These are phyloP conservation scores for Arthrobotrys conoides DNA, from an alignment of 2,329 filamentous ascomycete genomes.

Conservation along the genomic window DNA sequence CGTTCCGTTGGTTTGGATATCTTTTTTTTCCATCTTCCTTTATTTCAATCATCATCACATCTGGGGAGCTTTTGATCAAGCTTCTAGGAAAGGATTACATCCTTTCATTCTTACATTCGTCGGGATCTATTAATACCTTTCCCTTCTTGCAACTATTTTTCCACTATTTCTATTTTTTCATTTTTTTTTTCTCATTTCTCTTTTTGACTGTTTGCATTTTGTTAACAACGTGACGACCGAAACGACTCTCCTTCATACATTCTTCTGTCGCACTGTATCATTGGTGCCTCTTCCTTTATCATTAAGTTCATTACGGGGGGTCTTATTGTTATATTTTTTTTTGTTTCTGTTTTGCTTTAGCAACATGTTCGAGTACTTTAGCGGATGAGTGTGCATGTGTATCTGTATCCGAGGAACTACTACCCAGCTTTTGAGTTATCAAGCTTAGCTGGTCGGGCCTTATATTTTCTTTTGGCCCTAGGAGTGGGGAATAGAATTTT, in stretches of 20 bases:
- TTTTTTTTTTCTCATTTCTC: constrained; percentile 5
- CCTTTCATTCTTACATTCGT: constrained; percentile 18
- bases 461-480: constrained; percentile 10
- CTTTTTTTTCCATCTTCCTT: constrained; percentile 12
- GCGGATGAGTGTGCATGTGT: constrained; percentile 42
- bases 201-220: constrained; percentile 8
- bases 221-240: constrained; percentile 46
- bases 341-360: neutral
- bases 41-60: constrained; percentile 5
- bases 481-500: constrained; percentile 27
- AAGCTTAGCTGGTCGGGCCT: constrained; percentile 1
- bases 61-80: constrained; percentile 48
- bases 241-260: constrained; percentile 56
- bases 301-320: constrained; percentile 14
- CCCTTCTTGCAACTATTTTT: constrained; percentile 19
- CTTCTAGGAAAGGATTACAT: constrained; percentile 12
- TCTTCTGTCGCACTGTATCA: constrained; percentile 50
- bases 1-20: constrained; percentile 32
- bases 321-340: constrained; percentile 5
- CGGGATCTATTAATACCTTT: constrained; percentile 28
- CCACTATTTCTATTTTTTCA: neutral
- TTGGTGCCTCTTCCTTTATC: constrained; percentile 9
- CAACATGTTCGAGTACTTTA: constrained; percentile 44
- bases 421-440: neutral
- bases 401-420: constrained; percentile 20